Base-by-base conservation (phyloP, 1,139 yeast species). In the Lodderomyces metapsilosis region DNA sequence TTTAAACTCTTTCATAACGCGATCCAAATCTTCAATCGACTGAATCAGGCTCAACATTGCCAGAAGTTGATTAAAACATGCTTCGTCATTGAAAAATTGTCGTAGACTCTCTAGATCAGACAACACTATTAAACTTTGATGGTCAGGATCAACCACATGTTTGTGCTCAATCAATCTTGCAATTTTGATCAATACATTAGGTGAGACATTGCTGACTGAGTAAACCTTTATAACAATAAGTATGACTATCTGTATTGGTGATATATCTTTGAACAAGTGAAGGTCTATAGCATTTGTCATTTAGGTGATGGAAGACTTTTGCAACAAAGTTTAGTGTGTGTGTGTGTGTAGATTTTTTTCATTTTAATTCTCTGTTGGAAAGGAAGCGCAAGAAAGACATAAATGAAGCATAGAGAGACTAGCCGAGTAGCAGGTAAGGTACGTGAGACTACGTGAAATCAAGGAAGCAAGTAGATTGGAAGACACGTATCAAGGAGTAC, bases 1-100 rank as follows among this genome's bases (percentile, higher is more conserved):
- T 8, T 38, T 31, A 10, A 44, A 18, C 15, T 31, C 39, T 25
- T 39, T 39, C 2, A 56, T 49, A 18, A 46, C 40, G 15, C 37
- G 39, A 48, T 66, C 69, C 36, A 71, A 48, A n/a, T 54, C 56
- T 36, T 70, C 74, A n/a, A 66, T 66, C 3, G 68, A 58, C 16
- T 57, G 52, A 30, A 71, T 57, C 12, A 43, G 44, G 75, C 76
- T 70, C 16, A 68, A 43, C 43, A 40, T 41, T 18, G 43, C 40
- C 31, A 53, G 39, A 36, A 56, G 42, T 18, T 33, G 36, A 17
- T 32, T 30, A 20, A 30, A 40, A 5, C 40, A 34, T n/a, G 15
- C 4, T 2, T 10, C 15, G 24, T 40, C 40, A 22, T 40, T 24
- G 5, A 45, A 18, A 4, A 18, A 11, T 8, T 43, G 13, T 30